Percentiles rank a stretch among this genome's conserved stretches.
Conservation (phyloP, 225 moss, liverwort and hornwort species). For the Pleurozium schreberi region DNA sequence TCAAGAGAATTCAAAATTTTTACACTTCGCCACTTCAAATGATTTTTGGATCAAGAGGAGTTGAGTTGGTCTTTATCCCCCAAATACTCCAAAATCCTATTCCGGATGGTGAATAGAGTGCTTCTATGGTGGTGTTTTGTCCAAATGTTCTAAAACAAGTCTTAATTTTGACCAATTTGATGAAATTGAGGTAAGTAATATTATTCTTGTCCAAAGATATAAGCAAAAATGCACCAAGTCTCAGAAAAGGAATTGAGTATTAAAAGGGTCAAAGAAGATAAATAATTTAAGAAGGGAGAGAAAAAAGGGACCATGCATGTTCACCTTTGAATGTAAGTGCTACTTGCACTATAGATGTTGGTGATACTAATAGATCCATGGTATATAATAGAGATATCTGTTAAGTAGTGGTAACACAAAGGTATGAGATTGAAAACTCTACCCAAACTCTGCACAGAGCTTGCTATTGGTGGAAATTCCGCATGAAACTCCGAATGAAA, state of each 20-base stretch:
- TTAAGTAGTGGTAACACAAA: background rate
- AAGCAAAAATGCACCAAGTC: background rate
- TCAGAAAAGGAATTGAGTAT: fast-evolving
- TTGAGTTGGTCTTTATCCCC: background rate
- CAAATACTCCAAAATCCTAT: background rate
- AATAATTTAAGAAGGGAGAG: background rate
- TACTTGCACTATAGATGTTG: background rate
- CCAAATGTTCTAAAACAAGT: background rate
- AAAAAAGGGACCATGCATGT: background rate
- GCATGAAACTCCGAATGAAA: background rate
- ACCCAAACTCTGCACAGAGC: background rate
- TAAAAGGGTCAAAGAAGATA: background rate
- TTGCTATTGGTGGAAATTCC: background rate
- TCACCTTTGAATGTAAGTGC: background rate
- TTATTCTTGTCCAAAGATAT: background rate
- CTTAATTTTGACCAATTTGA: background rate
- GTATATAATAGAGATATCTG: background rate
- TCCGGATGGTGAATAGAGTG: fast-evolving
- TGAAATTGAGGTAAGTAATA: background rate
- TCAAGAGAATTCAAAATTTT: background rate
- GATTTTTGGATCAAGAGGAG: fast-evolving
- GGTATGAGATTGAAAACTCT: background rate
- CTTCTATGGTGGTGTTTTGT: background rate
- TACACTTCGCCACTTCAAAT: background rate
- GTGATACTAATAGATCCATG: no score